Evolutionary conservation across 345 rosid genomes (phyloP), one percentile per base, ranked within the genome.

Genomic region (Hypericum perforatum): DNA sequence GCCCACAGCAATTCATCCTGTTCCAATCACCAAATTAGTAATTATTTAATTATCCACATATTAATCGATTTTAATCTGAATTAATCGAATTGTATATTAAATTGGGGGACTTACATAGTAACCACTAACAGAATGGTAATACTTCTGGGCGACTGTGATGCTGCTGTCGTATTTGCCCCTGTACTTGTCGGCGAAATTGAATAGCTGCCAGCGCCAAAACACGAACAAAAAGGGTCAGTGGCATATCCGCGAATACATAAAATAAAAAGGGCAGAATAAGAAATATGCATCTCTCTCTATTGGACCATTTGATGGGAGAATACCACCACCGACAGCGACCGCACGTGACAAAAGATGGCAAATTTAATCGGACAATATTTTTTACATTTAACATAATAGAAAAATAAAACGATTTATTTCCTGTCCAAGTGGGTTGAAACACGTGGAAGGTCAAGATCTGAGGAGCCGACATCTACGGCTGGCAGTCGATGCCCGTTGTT

Each of bases 141-240:
- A 92, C 44, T 92, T 88, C 53, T 75, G 94, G 1, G 86, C 98
- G 8, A 81, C 80, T 0, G 81, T 78, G 54, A 92, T 85, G 68
- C 95, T 88, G 76, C 94, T 63, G 74, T 88, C 96, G 60, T 92
- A 92, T 72, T 92, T 92, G 55, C 97, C 97, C 58, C 97, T 78
- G 87, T 92, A 77, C 65, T 83, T 92, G 78, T 92, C 96, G 11
- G 98, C 98, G 52, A 92, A 88, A 59, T 80, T 83, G 45, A 92
- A 92, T 32, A 92, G 73, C 98, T 92, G 91, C 9, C 63, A 61
- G 22, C 4, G 9, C 6, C 11, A 53, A 0, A 41, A 45, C n/a
- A 38, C 32, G 37, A 58, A 9, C 10, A 22, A 39, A 0, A 39
- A 22, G 32, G 43, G 22, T 9, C 3, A 43, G 39, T 49, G 69